Conservation (phyloP, 164 flowering plant species). For the Macadamia integrifolia region DNA sequence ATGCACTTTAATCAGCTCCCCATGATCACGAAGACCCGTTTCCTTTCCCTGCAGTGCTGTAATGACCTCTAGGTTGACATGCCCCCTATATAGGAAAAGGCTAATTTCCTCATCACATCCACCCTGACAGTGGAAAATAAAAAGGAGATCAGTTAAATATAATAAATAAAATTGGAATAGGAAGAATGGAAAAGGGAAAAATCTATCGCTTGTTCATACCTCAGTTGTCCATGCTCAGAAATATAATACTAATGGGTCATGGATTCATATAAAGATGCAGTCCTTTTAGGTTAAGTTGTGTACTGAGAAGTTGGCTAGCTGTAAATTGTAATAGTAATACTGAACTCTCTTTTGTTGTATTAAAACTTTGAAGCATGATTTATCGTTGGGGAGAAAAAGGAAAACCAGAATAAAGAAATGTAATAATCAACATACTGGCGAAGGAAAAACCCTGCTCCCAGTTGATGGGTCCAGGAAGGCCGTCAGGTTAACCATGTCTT, state of each 20-base stretch:
- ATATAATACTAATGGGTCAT: too few species aligned
- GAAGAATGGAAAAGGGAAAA: neutral
- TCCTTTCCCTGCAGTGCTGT: slow-evolving; percentile 68
- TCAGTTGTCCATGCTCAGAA: too few species aligned
- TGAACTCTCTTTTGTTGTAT: too few species aligned
- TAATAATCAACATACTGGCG: slow-evolving; percentile 52
- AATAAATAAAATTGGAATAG: too few species aligned
- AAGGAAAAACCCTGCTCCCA: slow-evolving; percentile 71
- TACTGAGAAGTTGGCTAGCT: neutral
- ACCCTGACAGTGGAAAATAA: slow-evolving; percentile 45
- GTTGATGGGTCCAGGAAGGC: slow-evolving; percentile 73
- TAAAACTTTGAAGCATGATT: too few species aligned
- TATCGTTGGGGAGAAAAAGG: neutral
- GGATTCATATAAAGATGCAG: too few species aligned
- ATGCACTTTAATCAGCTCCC: slow-evolving; percentile 81
- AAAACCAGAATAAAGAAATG: neutral
- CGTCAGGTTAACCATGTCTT: slow-evolving; percentile 80
- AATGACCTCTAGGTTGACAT: slow-evolving; percentile 45
- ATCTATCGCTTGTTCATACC: neutral
- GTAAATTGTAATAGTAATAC: too few species aligned
- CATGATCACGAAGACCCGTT: slow-evolving; percentile 87
- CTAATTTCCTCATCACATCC: slow-evolving; percentile 89
- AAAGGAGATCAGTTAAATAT: neutral
- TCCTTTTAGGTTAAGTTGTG: too few species aligned
- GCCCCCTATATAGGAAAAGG: slow-evolving; percentile 61